phyloP scores from a whole-genome alignment of 1,284 basidiomycete genomes.

The Neonothopanus nambi region DNA sequence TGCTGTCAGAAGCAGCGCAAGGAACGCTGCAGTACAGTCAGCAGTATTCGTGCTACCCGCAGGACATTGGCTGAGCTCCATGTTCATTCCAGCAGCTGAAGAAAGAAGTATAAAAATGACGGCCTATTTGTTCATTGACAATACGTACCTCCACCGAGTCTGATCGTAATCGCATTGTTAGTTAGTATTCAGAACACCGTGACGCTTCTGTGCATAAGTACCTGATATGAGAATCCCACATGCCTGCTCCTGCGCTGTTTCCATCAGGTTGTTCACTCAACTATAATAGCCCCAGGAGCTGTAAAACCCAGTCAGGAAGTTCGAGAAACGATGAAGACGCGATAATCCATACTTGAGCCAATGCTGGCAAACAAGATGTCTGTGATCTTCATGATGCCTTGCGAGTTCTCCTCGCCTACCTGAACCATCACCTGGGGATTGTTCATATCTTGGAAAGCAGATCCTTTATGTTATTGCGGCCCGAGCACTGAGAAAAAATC shows the following conservation, averaged over 20 bases:
- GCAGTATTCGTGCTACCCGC: slow-evolving; percentile 36
- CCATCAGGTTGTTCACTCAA: slow-evolving; percentile 65
- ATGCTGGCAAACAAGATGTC: slow-evolving; percentile 61
- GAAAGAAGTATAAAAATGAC: slow-evolving; percentile 34
- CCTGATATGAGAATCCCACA: slow-evolving; percentile 75
- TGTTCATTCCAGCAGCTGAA: slow-evolving; percentile 53
- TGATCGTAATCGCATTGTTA: slow-evolving; percentile 15
- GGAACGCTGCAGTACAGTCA: slow-evolving; percentile 58
- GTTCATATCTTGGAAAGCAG: slow-evolving; percentile 53
- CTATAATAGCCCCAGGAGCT: slow-evolving; percentile 67
- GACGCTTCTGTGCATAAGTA: slow-evolving; percentile 20
- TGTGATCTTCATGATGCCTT: slow-evolving; percentile 58
- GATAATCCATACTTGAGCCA: slow-evolving; percentile 47
- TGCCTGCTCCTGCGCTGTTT: slow-evolving; percentile 62
- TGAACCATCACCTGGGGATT: slow-evolving; percentile 58
- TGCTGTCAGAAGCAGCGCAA: slow-evolving; percentile 64
- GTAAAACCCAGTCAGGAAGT: slow-evolving; percentile 7
- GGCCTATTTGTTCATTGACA: slow-evolving; percentile 17
- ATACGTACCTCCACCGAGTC: slow-evolving; percentile 41
- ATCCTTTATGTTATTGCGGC: slow-evolving; percentile 72
- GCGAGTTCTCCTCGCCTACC: slow-evolving; percentile 52
- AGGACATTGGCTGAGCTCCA: slow-evolving; percentile 50
- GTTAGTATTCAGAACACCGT: background rate
- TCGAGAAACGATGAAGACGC: background rate
- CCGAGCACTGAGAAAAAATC: slow-evolving; percentile 48